Evolutionary conservation across 2,329 filamentous ascomycete species (phyloP).

Genomic region (Alternaria rosae): DNA sequence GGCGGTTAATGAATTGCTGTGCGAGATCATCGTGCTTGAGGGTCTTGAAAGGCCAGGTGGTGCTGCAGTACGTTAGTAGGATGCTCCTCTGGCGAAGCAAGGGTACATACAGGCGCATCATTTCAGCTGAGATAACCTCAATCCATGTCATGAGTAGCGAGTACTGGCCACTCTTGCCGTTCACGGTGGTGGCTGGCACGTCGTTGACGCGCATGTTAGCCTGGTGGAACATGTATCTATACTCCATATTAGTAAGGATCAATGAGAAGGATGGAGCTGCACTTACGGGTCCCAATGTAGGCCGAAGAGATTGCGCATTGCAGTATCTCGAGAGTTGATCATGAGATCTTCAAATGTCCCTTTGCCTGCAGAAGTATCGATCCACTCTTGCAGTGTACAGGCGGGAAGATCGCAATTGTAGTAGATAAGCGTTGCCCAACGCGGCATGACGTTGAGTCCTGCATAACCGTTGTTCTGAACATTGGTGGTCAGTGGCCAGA

Average conservation of each 20-base stretch:
- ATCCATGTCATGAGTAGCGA: conserved; percentile 66
- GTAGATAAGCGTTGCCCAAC: conserved; percentile 69
- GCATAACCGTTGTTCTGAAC: conserved; percentile 61
- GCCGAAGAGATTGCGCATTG: conserved; percentile 64
- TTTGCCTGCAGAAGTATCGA: conserved; percentile 63
- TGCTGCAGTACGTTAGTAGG: conserved; percentile 27
- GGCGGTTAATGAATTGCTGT: conserved; percentile 60
- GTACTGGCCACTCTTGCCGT: conserved; percentile 55
- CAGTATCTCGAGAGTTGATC: conserved; percentile 59
- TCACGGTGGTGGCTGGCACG: conserved; percentile 57
- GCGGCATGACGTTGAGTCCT: conserved; percentile 65
- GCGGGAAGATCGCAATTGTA: conserved; percentile 67
- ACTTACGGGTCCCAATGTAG: conserved; percentile 60
- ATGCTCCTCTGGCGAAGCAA: background rate
- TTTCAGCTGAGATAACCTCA: conserved; percentile 62
- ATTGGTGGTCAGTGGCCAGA: conserved; percentile 64
- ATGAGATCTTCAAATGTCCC: conserved; percentile 63
- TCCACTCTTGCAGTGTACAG: conserved; percentile 68
- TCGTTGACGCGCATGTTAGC: conserved; percentile 64
- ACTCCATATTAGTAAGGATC: conserved; percentile 8
- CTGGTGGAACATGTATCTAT: conserved; percentile 69
- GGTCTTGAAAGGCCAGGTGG: conserved; percentile 62
- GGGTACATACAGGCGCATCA: conserved; percentile 56
- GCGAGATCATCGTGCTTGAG: conserved; percentile 65
- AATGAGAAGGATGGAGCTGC: background rate